These are phyloP conservation scores for Ophidiomyces ophidiicola DNA, from an alignment of 2,329 filamentous ascomycete species.

Conservation along the genomic window DNA sequence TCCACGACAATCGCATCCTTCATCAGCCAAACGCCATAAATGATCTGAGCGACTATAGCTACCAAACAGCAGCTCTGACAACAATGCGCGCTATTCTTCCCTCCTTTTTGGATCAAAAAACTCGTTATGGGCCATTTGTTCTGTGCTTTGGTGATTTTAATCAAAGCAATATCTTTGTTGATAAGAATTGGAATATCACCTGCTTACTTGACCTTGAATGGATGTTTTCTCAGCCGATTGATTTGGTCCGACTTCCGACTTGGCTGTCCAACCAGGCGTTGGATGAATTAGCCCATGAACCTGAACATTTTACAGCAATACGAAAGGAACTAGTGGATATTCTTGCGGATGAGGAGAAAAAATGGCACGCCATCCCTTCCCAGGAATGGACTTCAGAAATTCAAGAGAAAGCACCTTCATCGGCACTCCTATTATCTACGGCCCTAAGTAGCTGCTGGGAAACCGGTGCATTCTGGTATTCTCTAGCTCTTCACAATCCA, in stretches of 20 bases:
- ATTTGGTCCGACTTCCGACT: constrained; percentile 22
- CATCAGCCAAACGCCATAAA: constrained; percentile 21
- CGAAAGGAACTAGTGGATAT: constrained; percentile 16
- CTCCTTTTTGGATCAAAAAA: constrained; percentile 13
- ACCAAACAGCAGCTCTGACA: constrained; percentile 17
- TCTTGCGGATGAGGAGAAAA: constrained; percentile 16
- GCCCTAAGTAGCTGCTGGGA: constrained; percentile 12
- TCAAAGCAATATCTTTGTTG: constrained; percentile 25
- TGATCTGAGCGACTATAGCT: neutral
- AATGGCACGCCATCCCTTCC: neutral
- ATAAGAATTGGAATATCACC: constrained; percentile 26
- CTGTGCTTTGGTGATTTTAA: constrained; percentile 25
- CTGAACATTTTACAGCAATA: constrained; percentile 13
- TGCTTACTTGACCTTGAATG: constrained; percentile 28
- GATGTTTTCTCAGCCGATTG: constrained; percentile 20
- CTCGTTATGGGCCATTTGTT: constrained; percentile 22
- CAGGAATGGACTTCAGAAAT: too few species aligned
- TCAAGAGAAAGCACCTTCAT: neutral
- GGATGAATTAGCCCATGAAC: constrained; percentile 12
- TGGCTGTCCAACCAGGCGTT: constrained; percentile 21
- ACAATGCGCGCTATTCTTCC: constrained; percentile 21
- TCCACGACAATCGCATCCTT: constrained; percentile 21
- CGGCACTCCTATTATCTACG: constrained; percentile 4
- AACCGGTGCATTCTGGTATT: constrained; percentile 10
- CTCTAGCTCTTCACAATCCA: constrained; percentile 8